Conservation (phyloP, 371 early-diverging fungal species). For the Rhizomucor miehei region DNA sequence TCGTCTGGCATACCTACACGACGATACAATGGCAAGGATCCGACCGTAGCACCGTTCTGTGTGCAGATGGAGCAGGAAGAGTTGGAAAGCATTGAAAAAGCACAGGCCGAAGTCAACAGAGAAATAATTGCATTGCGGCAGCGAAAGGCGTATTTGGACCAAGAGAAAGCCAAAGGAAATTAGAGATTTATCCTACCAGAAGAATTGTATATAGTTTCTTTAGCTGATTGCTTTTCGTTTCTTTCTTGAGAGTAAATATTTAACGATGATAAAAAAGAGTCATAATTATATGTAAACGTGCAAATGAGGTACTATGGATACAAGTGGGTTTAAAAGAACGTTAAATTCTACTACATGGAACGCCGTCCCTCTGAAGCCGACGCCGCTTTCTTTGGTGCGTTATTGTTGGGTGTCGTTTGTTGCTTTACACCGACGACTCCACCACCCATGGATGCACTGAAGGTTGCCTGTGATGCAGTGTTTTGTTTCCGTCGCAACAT, state of each 20-base stretch:
- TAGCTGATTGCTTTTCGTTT: too few species aligned
- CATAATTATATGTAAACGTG: slow-evolving; percentile 1
- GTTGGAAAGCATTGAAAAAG: slow-evolving; percentile 54
- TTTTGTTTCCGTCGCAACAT: slow-evolving; percentile 34
- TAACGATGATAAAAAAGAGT: too few species aligned
- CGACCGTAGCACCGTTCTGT: slow-evolving; percentile 45
- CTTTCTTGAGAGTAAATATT: too few species aligned
- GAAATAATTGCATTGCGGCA: slow-evolving; percentile 58
- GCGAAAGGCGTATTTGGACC: slow-evolving; percentile 46
- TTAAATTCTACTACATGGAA: slow-evolving; percentile 15
- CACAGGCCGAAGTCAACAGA: slow-evolving; percentile 58
- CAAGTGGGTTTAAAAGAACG: not conserved
- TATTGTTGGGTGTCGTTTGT: slow-evolving; percentile 12
- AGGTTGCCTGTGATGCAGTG: slow-evolving; percentile 11
- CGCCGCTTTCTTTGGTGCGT: slow-evolving; percentile 3
- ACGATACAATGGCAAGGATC: slow-evolving; percentile 31
- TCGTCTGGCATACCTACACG: slow-evolving; percentile 27
- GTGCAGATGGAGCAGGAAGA: slow-evolving; percentile 67
- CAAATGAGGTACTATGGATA: not conserved
- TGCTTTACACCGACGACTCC: slow-evolving; percentile 48
- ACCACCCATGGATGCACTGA: slow-evolving; percentile 46
- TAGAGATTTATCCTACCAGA: not conserved
- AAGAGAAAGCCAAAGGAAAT: slow-evolving; percentile 20
- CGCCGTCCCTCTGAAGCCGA: slow-evolving; percentile 17
- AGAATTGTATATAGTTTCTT: too few species aligned